phyloP scores from a whole-genome alignment of 768 basidiomycete genomes.

The Rhodocollybia butyracea region DNA sequence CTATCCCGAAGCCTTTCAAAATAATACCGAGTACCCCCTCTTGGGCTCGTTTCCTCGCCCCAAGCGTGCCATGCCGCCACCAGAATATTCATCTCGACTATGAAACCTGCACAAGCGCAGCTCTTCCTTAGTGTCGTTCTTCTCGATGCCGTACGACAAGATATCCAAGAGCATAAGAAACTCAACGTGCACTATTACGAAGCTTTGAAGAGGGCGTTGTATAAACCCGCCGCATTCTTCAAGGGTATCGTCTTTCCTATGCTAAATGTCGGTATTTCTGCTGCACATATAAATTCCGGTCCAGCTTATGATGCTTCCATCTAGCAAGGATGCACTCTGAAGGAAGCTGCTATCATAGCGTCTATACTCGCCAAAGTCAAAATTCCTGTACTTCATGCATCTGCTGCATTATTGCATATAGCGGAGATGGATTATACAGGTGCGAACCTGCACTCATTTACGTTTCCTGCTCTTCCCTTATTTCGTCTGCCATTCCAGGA shows the following conservation, averaged over 20 bases:
- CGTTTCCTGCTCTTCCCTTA: not conserved
- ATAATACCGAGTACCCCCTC: conserved; percentile 92
- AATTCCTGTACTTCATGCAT: conserved; percentile 94
- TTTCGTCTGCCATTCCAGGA: conserved; percentile 49
- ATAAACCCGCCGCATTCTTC: conserved; percentile 98
- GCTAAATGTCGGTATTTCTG: conserved; percentile 55
- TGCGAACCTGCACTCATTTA: conserved; percentile 23
- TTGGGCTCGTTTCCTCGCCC: conserved; percentile 92
- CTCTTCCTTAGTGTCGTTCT: conserved; percentile 90
- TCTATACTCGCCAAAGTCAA: conserved; percentile 89
- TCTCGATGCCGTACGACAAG: conserved; percentile 84
- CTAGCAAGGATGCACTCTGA: conserved; percentile 77
- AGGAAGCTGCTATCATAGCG: conserved; percentile 92
- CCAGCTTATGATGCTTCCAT: too few species aligned
- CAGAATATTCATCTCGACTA: conserved; percentile 91
- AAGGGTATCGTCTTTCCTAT: conserved; percentile 97
- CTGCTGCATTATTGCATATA: conserved; percentile 89
- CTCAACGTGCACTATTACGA: conserved; percentile 93
- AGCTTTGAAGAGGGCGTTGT: conserved; percentile 85
- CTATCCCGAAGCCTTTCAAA: conserved; percentile 96
- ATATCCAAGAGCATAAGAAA: conserved; percentile 84
- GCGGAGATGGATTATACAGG: conserved; percentile 97
- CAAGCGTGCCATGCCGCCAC: conserved; percentile 95
- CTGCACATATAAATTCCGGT: not conserved
- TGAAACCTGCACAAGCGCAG: conserved; percentile 94